Evolutionary conservation across 225 moss, liverwort and hornwort genomes (phyloP).

Genomic region (Ulota crispa): DNA sequence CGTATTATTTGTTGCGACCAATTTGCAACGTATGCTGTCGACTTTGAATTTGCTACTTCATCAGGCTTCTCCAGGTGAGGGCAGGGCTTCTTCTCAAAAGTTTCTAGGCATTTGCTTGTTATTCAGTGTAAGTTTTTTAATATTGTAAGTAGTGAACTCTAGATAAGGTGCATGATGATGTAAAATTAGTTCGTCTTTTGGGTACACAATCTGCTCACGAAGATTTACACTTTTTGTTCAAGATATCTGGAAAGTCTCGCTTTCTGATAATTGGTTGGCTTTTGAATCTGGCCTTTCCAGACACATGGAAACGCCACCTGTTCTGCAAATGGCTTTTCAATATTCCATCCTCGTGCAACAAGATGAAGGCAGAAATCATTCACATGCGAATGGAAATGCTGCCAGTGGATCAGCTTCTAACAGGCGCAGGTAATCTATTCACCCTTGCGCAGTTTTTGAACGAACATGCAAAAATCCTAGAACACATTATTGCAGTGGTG

Average conservation of each 20-base stretch:
- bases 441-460: background rate
- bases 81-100: conserved; percentile 5
- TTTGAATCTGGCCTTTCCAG: conserved; percentile 43
- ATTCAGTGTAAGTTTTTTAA: background rate
- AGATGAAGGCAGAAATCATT: conserved; percentile 50
- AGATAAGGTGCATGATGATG: background rate
- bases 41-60: conserved; percentile 82
- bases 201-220: conserved; percentile 1
- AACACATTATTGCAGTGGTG: background rate
- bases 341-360: conserved; percentile 82
- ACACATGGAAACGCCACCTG: conserved; percentile 78
- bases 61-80: conserved; percentile 77
- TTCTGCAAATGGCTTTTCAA: conserved; percentile 94
- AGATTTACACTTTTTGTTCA: conserved; percentile 12
- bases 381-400: conserved; percentile 40
- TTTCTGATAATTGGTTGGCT: conserved; percentile 9
- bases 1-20: conserved; percentile 98
- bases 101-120: background rate
- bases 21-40: conserved; percentile 86
- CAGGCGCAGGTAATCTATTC: conserved; percentile 32
- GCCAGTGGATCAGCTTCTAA: conserved; percentile 29
- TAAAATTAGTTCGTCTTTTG: background rate
- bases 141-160: background rate
- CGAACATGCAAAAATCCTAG: background rate
- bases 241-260: background rate